phyloP scores from a whole-genome alignment of 345 rosid species.

The Mangifera indica region DNA sequence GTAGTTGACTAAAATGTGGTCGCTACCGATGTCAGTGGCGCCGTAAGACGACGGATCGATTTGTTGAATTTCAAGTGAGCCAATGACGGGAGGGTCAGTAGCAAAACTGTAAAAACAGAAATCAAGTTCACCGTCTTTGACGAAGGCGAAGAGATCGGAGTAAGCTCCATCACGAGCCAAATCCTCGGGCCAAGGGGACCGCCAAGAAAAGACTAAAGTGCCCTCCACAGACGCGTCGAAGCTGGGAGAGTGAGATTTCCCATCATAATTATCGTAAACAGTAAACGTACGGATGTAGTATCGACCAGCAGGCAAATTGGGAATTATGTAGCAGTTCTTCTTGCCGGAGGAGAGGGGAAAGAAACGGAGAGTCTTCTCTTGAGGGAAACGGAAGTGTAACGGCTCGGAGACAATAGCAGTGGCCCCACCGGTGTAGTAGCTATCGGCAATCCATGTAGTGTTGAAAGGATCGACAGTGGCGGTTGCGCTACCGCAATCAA shows the following conservation, averaged over 20 bases:
- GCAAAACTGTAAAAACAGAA: conserved; percentile 93
- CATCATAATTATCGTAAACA: conserved; percentile 94
- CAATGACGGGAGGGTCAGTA: conserved; percentile 90
- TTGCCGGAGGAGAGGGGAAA: conserved; percentile 94
- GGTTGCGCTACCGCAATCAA: conserved; percentile 77
- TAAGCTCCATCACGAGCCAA: conserved; percentile 81
- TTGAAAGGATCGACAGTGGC: conserved; percentile 60
- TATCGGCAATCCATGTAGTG: conserved; percentile 80
- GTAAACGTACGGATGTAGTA: conserved; percentile 93
- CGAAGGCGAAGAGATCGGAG: conserved; percentile 83
- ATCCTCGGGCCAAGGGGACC: conserved; percentile 72
- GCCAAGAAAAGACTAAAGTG: conserved; percentile 86
- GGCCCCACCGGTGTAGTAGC: conserved; percentile 77
- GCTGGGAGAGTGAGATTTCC: conserved; percentile 76
- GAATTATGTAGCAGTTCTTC: conserved; percentile 88
- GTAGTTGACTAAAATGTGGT: conserved; percentile 67
- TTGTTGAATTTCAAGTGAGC: conserved; percentile 69
- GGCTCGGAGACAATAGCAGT: conserved; percentile 83
- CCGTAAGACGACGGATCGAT: conserved; percentile 71
- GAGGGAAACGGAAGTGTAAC: conserved; percentile 58
- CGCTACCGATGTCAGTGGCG: conserved; percentile 44
- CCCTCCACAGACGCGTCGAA: conserved; percentile 95
- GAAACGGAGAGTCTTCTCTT: conserved; percentile 75
- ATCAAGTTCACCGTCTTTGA: conserved; percentile 76
- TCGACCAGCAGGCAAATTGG: conserved; percentile 65